A percentile compares a stretch with the other conserved stretches of the same genome.
Conservation (phyloP, 176 grass and related monocot genomes). For the Olyra latifolia region DNA sequence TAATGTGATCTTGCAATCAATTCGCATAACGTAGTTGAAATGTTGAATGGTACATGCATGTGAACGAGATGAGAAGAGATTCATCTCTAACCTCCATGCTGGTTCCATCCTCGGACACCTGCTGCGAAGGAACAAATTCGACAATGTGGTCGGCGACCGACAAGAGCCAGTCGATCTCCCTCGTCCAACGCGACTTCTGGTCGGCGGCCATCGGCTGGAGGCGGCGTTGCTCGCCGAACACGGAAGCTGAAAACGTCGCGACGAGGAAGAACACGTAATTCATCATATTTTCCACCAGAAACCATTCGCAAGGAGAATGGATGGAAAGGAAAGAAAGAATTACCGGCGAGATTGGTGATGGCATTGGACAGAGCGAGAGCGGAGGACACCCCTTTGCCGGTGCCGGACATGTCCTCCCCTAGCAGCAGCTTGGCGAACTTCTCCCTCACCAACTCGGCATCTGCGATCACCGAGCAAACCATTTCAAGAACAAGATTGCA, state of each 20-base stretch:
- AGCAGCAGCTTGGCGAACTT: conserved; percentile 81
- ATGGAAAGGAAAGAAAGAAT: neutral
- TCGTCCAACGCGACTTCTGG: conserved; percentile 67
- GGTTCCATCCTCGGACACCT: conserved; percentile 59
- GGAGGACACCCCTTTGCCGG: conserved; percentile 76
- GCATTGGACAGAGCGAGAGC: conserved; percentile 84
- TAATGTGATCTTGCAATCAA: neutral
- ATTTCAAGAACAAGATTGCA: neutral
- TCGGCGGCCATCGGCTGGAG: conserved; percentile 80
- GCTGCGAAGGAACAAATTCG: conserved; percentile 76
- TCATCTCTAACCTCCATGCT: conserved; percentile 60
- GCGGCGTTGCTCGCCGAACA: conserved; percentile 77
- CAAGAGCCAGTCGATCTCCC: conserved; percentile 88
- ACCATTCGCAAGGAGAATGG: neutral
- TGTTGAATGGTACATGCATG: neutral
- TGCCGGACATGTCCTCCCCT: conserved; percentile 91
- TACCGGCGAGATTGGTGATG: conserved; percentile 86
- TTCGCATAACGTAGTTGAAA: neutral
- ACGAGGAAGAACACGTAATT: neutral
- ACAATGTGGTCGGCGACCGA: conserved; percentile 81
- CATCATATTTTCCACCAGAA: conserved; percentile 3
- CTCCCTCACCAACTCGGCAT: conserved; percentile 67
- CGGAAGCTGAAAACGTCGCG: conserved; percentile 61
- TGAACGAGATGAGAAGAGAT: neutral
- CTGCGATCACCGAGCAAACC: conserved; percentile 21